Evolutionary conservation across 164 flowering plant genomes (phyloP).

Genomic region (Vitis rupestris): DNA sequence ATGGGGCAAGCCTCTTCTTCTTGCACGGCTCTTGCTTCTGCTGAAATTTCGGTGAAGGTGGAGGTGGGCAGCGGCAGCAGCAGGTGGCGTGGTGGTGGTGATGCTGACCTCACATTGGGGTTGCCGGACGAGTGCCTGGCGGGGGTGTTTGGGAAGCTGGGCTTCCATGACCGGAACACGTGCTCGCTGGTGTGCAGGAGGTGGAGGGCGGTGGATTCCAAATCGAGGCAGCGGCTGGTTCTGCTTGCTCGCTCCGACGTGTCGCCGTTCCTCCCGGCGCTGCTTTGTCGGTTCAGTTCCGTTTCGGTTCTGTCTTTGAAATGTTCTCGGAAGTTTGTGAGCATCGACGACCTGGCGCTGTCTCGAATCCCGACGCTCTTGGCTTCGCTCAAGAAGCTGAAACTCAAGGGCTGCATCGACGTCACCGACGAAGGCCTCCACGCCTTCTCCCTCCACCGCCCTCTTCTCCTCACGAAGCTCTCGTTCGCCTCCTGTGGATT

Average conservation of each 20-base stretch:
- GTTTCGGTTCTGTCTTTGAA: slow-evolving; percentile 27
- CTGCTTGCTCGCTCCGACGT: slow-evolving; percentile 23
- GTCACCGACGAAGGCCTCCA: slow-evolving; percentile 25
- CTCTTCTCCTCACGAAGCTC: slow-evolving; percentile 20
- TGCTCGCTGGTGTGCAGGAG: slow-evolving; percentile 28
- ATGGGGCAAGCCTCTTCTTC: too few relatives aligned
- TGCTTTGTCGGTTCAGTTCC: slow-evolving; percentile 24
- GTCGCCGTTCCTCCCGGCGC: slow-evolving; percentile 14
- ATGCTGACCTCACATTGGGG: slow-evolving; percentile 10
- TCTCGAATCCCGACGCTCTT: slow-evolving; percentile 11
- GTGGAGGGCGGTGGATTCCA: slow-evolving; percentile 24
- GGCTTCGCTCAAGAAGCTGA: slow-evolving; percentile 21
- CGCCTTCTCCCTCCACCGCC: slow-evolving; percentile 18
- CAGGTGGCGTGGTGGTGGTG: too few relatives aligned
- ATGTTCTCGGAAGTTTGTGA: slow-evolving; percentile 22
- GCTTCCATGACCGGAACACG: slow-evolving; percentile 20
- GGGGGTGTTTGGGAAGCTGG: slow-evolving; percentile 15
- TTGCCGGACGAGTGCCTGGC: slow-evolving; percentile 34
- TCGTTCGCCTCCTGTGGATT: slow-evolving; percentile 27
- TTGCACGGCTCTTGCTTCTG: too few relatives aligned
- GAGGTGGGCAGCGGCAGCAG: too few relatives aligned
- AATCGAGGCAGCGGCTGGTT: slow-evolving; percentile 22
- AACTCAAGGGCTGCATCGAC: slow-evolving; percentile 29
- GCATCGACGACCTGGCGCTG: slow-evolving; percentile 20
- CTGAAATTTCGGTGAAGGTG: too few relatives aligned